Percentiles rank a stretch among this genome's conserved stretches.
These are phyloP conservation scores for Botryococcus braunii DNA, from an alignment of 163 green algal species.

Conservation along the genomic window DNA sequence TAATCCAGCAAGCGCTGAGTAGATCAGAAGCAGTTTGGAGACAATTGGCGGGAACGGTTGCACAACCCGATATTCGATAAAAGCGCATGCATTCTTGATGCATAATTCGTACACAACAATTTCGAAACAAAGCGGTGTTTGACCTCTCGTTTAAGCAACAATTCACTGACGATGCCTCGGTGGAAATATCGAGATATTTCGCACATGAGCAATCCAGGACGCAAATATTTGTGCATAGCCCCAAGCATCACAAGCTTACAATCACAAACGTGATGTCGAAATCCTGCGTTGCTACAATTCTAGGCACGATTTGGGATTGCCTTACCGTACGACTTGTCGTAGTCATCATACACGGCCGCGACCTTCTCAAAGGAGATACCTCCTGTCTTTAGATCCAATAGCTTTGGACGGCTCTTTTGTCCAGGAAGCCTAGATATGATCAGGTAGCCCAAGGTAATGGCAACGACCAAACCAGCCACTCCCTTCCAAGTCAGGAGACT, in stretches of 20 bases:
- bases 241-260: neutral
- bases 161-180: neutral
- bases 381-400: no score
- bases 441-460: no score
- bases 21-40: neutral
- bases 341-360: conserved; percentile 50
- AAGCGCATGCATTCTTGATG: neutral
- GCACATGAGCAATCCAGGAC: conserved; percentile 24
- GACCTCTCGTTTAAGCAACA: neutral
- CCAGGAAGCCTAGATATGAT: no score
- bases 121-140: no score
- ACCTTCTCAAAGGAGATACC: conserved; percentile 52
- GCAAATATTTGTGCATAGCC: conserved; percentile 17
- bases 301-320: conserved; percentile 36
- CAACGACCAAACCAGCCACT: no score
- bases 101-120: neutral
- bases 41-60: neutral
- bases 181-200: neutral
- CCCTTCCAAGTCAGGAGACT: no score
- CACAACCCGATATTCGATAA: neutral
- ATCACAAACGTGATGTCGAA: neutral
- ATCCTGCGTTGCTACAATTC: neutral
- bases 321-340: conserved; percentile 46
- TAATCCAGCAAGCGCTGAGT: neutral
- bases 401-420: no score